Conservation (phyloP, 306 rosid genomes). For the Castanea sativa region DNA sequence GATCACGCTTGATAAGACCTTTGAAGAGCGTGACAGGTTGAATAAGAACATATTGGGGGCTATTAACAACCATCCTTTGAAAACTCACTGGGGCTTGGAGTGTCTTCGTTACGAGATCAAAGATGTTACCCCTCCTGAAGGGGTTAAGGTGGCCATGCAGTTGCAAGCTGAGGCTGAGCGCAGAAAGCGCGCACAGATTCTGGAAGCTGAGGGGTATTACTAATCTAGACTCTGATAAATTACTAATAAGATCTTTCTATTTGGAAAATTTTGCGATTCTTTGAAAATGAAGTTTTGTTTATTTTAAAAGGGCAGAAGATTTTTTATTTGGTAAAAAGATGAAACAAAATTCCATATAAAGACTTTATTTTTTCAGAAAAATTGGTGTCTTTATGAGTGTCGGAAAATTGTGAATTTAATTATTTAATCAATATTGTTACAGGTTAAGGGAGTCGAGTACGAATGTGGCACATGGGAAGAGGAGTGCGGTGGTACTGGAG, state of each 20-base stretch:
- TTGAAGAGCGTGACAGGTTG: conserved; percentile 82
- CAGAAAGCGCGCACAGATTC: conserved; percentile 87
- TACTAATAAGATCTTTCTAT: too few species aligned
- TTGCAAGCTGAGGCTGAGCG: conserved; percentile 99
- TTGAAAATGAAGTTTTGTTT: too few species aligned
- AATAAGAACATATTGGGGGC: conserved; percentile 85
- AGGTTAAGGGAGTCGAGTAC: conserved; percentile 58
- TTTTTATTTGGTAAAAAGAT: too few species aligned
- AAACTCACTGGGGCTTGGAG: conserved; percentile 72
- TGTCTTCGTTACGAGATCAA: conserved; percentile 95
- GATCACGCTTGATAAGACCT: conserved; percentile 94
- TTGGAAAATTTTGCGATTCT: too few species aligned
- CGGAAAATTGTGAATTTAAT: too few species aligned
- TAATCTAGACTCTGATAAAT: too few species aligned
- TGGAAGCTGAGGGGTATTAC: conserved; percentile 86
- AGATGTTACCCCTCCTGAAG: conserved; percentile 94
- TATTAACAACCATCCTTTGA: conserved; percentile 33
- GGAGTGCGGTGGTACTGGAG: conserved; percentile 68
- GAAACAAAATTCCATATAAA: too few species aligned
- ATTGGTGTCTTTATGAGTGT: too few species aligned
- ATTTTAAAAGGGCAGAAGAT: too few species aligned
- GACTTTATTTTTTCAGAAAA: too few species aligned
- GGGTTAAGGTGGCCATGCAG: conserved; percentile 92
- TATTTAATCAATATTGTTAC: too few species aligned
- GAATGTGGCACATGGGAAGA: conserved; percentile 83